phyloP scores from a whole-genome alignment of 495 filamentous ascomycete species.

The Xylaria longipes region DNA sequence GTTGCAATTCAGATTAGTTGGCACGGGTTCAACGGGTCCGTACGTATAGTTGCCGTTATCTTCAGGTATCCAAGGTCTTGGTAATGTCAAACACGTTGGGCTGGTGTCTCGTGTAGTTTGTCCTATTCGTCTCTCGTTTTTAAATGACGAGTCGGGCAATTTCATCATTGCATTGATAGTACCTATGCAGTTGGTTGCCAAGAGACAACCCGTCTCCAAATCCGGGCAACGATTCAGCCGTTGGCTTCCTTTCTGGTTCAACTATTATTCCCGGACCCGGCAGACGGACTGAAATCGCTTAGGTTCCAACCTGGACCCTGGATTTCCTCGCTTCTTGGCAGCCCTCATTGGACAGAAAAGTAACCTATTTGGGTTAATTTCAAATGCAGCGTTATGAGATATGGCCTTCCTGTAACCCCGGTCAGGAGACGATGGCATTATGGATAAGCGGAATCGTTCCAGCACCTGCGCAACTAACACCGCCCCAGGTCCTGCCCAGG shows the following conservation, averaged over 20 bases:
- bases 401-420: slow-evolving; percentile 7
- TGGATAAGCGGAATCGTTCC: background rate
- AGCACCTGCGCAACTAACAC: background rate
- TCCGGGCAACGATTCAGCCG: slow-evolving; percentile 1
- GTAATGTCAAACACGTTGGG: background rate
- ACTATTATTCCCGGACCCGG: background rate
- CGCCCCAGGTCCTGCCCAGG: background rate
- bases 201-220: slow-evolving; percentile 9
- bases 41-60: background rate
- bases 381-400: background rate
- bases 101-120: background rate
- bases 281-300: background rate
- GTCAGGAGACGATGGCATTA: slow-evolving; percentile 19
- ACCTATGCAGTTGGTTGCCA: background rate
- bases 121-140: background rate
- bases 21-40: background rate
- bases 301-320: slow-evolving; percentile 4
- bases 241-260: slow-evolving; percentile 4
- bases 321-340: slow-evolving; percentile 23
- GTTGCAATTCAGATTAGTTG: slow-evolving; percentile 1
- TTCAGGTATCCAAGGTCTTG: background rate
- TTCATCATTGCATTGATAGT: background rate
- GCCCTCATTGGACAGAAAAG: slow-evolving; percentile 14
- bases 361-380: slow-evolving; percentile 8
- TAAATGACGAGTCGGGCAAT: slow-evolving; percentile 3